Base-by-base conservation (phyloP, 208 protist genomes). In the Zelonia costaricensis region DNA sequence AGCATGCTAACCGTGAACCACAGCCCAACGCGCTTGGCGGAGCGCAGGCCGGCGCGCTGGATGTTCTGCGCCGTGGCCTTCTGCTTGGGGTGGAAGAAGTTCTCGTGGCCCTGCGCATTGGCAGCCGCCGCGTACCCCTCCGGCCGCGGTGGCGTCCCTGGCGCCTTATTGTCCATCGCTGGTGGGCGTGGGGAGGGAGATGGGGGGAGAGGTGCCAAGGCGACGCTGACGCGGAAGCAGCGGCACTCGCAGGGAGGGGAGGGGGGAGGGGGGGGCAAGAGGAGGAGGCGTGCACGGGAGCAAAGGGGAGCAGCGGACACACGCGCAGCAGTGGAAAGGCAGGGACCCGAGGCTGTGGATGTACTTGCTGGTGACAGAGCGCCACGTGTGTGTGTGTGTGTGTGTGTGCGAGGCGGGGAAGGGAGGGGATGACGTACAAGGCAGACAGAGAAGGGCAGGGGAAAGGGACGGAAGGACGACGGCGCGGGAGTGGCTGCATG, bases 111-210 rank as follows among this genome's bases (percentile, higher is more conserved):
- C 60, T 76, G 67, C 0, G 59, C 82, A 27, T 76, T 76, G 36
- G 80, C 42, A 4, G 77, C 72, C 12, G 71, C 25, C 23, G 59
- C 61, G 59, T 92, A 94, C 7, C 88, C 88, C 49, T 76, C 84
- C 30, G 79, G 51, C 31, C 84, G 82, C 7, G 75, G 64, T 10
- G 59, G 65, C 13, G 84, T 94, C 6, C 84, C 88, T 2, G 88
- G 84, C 23, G 84, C 84, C 66, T 92, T 92, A 76, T 92, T 89
- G 23, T 90, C 82, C 88, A 94, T 90, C 16, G 18, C 12, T 4
- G 35, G 31, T 30, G 35, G 18, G 43, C 23, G 4, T 39, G 16
- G 13, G 12, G 25, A 8, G 16, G 43, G n/a, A 8, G 25, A 47
- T 16, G 33, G 27, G 18, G 20, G 18, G 30, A 47, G 18, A 61